A percentile compares a stretch with the other conserved stretches of the same genome.
Conservation (phyloP, 495 filamentous ascomycete genomes). For the Entonaema liquescens region DNA sequence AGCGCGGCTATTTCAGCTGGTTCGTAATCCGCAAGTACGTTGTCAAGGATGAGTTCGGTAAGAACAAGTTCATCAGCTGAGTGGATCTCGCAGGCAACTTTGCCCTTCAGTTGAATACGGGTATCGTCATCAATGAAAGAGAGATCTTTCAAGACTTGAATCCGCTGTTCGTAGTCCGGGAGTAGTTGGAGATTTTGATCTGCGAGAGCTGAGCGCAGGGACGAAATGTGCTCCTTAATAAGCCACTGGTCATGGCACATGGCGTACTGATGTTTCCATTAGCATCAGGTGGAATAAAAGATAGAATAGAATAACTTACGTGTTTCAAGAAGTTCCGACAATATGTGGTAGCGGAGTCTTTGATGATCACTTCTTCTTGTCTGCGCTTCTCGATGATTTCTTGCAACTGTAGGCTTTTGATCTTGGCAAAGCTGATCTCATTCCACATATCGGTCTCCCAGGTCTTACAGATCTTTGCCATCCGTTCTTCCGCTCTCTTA, state of each 20-base stretch:
- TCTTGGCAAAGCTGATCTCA: constrained; percentile 81
- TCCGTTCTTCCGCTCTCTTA: constrained; percentile 62
- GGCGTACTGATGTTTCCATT: constrained; percentile 61
- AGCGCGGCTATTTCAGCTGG: constrained; percentile 96
- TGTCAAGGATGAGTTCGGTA: constrained; percentile 94
- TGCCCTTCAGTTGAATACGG: constrained; percentile 93
- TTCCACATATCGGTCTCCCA: constrained; percentile 82
- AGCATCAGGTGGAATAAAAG: background rate
- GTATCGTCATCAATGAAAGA: constrained; percentile 85
- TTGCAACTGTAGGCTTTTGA: constrained; percentile 79
- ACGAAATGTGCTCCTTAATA: constrained; percentile 87
- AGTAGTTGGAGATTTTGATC: constrained; percentile 96
- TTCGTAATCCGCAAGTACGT: constrained; percentile 93
- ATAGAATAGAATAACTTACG: constrained; percentile 60
- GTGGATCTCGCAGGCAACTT: constrained; percentile 98
- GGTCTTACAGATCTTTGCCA: constrained; percentile 67
- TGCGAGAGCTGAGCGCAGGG: constrained; percentile 85
- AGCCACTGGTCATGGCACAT: constrained; percentile 96
- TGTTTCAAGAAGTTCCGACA: constrained; percentile 87
- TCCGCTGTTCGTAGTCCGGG: constrained; percentile 97
- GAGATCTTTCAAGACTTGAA: constrained; percentile 88
- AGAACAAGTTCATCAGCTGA: constrained; percentile 97
- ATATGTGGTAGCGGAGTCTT: constrained; percentile 64
- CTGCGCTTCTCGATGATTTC: constrained; percentile 75
- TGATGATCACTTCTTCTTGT: constrained; percentile 64